These are phyloP conservation scores for Aristolochia fimbriata DNA, from an alignment of 164 flowering plant genomes.

Conservation along the genomic window DNA sequence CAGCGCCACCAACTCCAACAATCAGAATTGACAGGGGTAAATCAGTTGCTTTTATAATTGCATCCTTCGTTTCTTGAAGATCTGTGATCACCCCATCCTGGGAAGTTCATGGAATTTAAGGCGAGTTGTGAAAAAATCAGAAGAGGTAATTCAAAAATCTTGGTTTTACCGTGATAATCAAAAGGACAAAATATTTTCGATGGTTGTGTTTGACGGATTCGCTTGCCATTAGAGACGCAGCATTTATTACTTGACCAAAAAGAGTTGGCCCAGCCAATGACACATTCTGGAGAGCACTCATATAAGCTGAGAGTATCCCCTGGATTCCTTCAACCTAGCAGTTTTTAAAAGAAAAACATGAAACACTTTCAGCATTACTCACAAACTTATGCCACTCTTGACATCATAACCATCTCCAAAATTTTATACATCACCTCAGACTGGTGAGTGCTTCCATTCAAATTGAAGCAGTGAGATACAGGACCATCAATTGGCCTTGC, in stretches of 20 bases:
- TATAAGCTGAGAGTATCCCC: conserved; percentile 80
- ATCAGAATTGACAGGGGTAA: conserved; percentile 82
- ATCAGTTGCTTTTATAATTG: conserved; percentile 88
- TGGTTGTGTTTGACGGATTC: conserved; percentile 29
- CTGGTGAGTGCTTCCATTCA: conserved; percentile 40
- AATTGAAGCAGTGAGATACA: conserved; percentile 82
- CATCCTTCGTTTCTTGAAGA: conserved; percentile 70
- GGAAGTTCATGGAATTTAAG: conserved; percentile 2
- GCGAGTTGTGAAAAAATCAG: not conserved
- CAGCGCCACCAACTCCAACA: conserved; percentile 90
- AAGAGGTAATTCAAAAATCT: not conserved
- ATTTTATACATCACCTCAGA: conserved; percentile 36
- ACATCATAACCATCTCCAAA: not conserved
- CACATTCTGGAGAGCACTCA: conserved; percentile 52
- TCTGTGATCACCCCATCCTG: conserved; percentile 93
- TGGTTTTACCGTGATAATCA: conserved; percentile 62
- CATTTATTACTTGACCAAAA: conserved; percentile 70
- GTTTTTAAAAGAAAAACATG: not conserved
- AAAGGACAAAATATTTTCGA: conserved; percentile 62
- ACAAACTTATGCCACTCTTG: not conserved
- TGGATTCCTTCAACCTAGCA: conserved; percentile 72
- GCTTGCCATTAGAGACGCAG: conserved; percentile 67
- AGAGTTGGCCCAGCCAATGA: conserved; percentile 88
- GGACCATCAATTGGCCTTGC: conserved; percentile 43
- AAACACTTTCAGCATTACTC: not conserved